Evolutionary conservation across 352 stramenopile species (phyloP).

Genomic region (Plasmopara viticola): DNA sequence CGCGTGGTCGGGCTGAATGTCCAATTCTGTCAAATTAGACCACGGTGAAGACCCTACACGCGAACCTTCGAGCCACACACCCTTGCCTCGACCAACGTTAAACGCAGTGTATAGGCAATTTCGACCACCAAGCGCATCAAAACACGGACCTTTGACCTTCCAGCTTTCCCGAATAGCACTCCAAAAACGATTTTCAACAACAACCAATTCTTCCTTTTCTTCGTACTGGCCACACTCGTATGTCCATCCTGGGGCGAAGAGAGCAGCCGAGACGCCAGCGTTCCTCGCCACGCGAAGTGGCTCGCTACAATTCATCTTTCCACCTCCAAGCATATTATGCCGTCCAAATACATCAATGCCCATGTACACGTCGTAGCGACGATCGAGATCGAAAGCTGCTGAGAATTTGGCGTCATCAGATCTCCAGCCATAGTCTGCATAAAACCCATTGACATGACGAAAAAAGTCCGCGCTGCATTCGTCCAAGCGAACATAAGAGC

Average conservation of each 20-base stretch:
- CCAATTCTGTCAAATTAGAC: conserved; percentile 34
- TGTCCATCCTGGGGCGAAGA: conserved; percentile 14
- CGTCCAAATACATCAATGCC: conserved; percentile 47
- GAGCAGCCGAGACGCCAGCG: conserved; percentile 30
- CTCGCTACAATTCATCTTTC: conserved; percentile 28
- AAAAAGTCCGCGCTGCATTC: conserved; percentile 35
- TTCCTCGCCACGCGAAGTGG: conserved; percentile 32
- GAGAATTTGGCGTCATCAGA: conserved; percentile 38
- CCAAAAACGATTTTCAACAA: conserved; percentile 34
- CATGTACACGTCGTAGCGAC: conserved; percentile 54
- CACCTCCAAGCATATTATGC: conserved; percentile 31
- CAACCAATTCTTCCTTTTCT: conserved; percentile 18
- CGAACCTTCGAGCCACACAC: conserved; percentile 24
- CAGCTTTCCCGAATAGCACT: conserved; percentile 22
- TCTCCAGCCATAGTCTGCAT: conserved; percentile 43
- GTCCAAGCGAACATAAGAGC: conserved; percentile 37
- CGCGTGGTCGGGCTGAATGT: conserved; percentile 23
- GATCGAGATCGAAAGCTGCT: conserved; percentile 33
- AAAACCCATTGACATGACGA: conserved; percentile 39
- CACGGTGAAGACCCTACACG: conserved; percentile 8
- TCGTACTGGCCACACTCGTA: conserved; percentile 25
- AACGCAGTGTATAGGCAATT: conserved; percentile 37
- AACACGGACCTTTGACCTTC: conserved; percentile 31
- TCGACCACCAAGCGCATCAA: conserved; percentile 26
- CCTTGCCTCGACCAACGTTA: conserved; percentile 27